Percentiles rank a stretch among this genome's conserved stretches.
These are phyloP conservation scores for Astrothelium subdiscretum DNA, from an alignment of 495 filamentous ascomycete genomes.

Conservation along the genomic window DNA sequence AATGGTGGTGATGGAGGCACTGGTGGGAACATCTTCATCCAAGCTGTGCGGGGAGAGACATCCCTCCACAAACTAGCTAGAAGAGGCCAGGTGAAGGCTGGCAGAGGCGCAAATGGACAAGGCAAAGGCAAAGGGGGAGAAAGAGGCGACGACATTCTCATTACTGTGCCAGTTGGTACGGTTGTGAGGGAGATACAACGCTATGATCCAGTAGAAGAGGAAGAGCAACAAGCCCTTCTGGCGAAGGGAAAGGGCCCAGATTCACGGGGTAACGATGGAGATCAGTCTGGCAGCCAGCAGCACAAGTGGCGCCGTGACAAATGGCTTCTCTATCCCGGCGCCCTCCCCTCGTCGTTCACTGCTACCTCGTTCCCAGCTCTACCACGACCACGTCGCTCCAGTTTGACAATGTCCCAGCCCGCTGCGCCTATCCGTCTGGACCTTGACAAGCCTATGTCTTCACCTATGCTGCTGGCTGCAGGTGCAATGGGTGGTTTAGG, in stretches of 20 bases:
- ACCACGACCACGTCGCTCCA: slow-evolving; percentile 43
- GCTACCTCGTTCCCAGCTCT: slow-evolving; percentile 47
- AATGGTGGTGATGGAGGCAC: slow-evolving; percentile 92
- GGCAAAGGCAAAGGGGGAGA: slow-evolving; percentile 70
- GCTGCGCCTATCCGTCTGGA: slow-evolving; percentile 66
- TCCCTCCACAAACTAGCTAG: slow-evolving; percentile 86
- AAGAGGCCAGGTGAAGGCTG: slow-evolving; percentile 62
- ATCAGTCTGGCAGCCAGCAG: slow-evolving; percentile 18
- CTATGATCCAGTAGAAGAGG: slow-evolving; percentile 63
- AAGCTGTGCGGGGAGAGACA: slow-evolving; percentile 80
- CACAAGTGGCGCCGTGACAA: slow-evolving; percentile 43
- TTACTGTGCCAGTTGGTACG: slow-evolving; percentile 87
- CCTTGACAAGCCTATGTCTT: slow-evolving; percentile 65
- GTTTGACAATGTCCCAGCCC: slow-evolving; percentile 51
- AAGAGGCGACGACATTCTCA: slow-evolving; percentile 73
- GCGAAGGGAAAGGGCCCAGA: slow-evolving; percentile 25
- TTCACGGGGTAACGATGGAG: slow-evolving; percentile 18
- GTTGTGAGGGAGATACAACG: slow-evolving; percentile 73
- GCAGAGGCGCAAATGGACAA: slow-evolving; percentile 71
- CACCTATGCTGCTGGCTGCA: slow-evolving; percentile 78
- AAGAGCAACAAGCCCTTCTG: slow-evolving; percentile 30
- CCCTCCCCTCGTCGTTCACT: slow-evolving; percentile 54
- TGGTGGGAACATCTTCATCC: slow-evolving; percentile 88
- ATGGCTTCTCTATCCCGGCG: slow-evolving; percentile 66
- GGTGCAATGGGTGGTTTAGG: slow-evolving; percentile 83